Evolutionary conservation across 768 basidiomycete species (phyloP), one percentile per base, ranked within the genome.

Genomic region (Termitomyces sp.): DNA sequence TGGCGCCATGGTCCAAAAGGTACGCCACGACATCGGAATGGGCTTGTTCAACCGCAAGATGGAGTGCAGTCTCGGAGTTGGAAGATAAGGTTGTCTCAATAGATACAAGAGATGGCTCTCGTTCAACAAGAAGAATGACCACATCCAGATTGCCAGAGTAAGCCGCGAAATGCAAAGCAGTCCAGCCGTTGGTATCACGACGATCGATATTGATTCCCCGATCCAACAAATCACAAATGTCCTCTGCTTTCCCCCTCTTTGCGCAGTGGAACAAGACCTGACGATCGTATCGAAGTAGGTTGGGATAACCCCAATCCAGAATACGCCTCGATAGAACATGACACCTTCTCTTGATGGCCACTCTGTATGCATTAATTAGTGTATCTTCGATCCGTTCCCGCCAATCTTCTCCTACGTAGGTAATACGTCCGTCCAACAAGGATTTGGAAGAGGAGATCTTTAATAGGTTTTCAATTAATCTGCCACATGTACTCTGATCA

Each of bases 301-400:
- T 55, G 31, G 54, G 54, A 2, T 56, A 17, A 56, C 54, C 54
- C 54, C 54, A 56, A 32, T 56, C 42, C 17, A 56, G 31, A n/a
- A 56, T 29, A n/a, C 54, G 31, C 3, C 42, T 42, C n/a, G 54
- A 56, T 43, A 56, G 31, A n/a, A 12, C 12, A 11, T 32, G 54
- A 34, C 12, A n/a, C 31, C 54, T 32, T 5, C 42, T 43, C 11
- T 17, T 56, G 3, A 56, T 40, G 1, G 42, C 31, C 54, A n/a
- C 40, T 31, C 17, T 43, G 20, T 56, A 56, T 12, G 42, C 29
- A 7, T 32, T n/a, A 0, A 43, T n/a, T 40, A 42, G 11, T 10
- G 40, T 11, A 5, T n/a, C 29, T 43, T 43, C 54, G 1, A 56
- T 56, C 31, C 29, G 40, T 17, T 43, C 31, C 31, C 31, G 31